Base-by-base conservation (phyloP, 1,284 basidiomycete species). In the Puccinia coronata region DNA sequence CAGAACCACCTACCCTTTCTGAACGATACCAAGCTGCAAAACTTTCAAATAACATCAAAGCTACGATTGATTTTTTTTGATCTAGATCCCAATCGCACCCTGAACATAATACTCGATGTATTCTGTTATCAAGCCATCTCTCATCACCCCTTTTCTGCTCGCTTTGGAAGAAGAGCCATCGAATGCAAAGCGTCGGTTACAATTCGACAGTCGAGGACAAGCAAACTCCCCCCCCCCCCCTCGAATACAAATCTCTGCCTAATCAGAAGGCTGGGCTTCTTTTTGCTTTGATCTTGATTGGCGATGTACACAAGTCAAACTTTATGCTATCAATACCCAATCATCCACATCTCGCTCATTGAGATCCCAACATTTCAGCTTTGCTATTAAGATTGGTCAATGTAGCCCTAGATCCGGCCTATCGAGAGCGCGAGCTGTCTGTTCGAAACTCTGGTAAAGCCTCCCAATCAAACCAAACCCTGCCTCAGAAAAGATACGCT, bases 51-150 rank as follows among this genome's bases (percentile, higher is more conserved):
- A 92, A 92, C 82, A 89, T 96, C 80, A 91, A 95, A 84, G 92
- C 92, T 78, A 90, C 97, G 73, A 93, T 97, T 84, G 96, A 83
- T n/a, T 36, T 95, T 94, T 87, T 99, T 98, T 85, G 94, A 97
- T 86, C 89, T 99, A 69, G 95, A 98, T 85, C 96, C 97, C 12
- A 94, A 95, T 84, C 90, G 96, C 82, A 95, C 94, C 0, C 89
- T 99, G 82, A 97, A 99, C 86, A 89, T 99, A 83, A 92, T 98
- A 81, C 89, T 99, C 57, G 96, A 99, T 85, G 90, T 97, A 20
- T 92, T 98, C 83, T 92, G 92, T 12, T 90, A 91, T 80, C 92
- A 97, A 85, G 87, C 98, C 53, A 87, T 91, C 4, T 90, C 91
- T 0, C 95, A 98, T 85, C 92, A 93, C 87, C 89, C 90, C n/a